phyloP scores from a whole-genome alignment of 768 basidiomycete genomes.

The Panaeolus cyanescens region DNA sequence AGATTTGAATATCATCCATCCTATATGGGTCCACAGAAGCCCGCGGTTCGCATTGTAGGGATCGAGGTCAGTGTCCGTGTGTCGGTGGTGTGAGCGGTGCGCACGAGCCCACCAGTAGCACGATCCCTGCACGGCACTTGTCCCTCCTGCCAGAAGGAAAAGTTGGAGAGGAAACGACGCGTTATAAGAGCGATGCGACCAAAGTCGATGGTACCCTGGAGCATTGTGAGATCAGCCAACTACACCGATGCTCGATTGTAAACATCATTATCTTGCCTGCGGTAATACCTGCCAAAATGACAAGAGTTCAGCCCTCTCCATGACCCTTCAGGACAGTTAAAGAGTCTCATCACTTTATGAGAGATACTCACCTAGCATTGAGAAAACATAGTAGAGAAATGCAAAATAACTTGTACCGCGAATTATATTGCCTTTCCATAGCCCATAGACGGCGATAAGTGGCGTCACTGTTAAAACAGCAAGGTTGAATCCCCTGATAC shows the following conservation, averaged over 20 bases:
- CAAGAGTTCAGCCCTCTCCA: slow-evolving; percentile 34
- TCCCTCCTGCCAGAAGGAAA: slow-evolving; percentile 71
- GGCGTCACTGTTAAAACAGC: slow-evolving; percentile 72
- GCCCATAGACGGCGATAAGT: slow-evolving; percentile 67
- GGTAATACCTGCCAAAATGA: slow-evolving; percentile 44
- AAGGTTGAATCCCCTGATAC: slow-evolving; percentile 80
- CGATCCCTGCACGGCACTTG: slow-evolving; percentile 85
- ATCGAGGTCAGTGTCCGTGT: slow-evolving; percentile 86
- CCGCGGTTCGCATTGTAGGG: slow-evolving; percentile 83
- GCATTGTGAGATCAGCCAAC: neutral
- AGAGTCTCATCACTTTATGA: slow-evolving; percentile 25
- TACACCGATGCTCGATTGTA: neutral
- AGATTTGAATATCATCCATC: slow-evolving; percentile 85
- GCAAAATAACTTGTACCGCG: slow-evolving; percentile 62
- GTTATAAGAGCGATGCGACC: slow-evolving; percentile 85
- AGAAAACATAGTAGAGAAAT: slow-evolving; percentile 76
- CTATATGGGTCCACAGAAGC: slow-evolving; percentile 77
- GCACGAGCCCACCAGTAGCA: slow-evolving; percentile 87
- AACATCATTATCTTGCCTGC: slow-evolving; percentile 34
- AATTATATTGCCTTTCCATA: slow-evolving; percentile 46
- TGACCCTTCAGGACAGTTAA: no score
- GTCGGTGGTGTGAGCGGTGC: slow-evolving; percentile 81
- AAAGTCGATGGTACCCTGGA: slow-evolving; percentile 79
- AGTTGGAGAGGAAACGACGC: slow-evolving; percentile 72
- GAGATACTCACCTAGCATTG: slow-evolving; percentile 69